These are phyloP conservation scores for Gaeumannomyces tritici DNA, from an alignment of 2,329 filamentous ascomycete genomes.

Conservation along the genomic window DNA sequence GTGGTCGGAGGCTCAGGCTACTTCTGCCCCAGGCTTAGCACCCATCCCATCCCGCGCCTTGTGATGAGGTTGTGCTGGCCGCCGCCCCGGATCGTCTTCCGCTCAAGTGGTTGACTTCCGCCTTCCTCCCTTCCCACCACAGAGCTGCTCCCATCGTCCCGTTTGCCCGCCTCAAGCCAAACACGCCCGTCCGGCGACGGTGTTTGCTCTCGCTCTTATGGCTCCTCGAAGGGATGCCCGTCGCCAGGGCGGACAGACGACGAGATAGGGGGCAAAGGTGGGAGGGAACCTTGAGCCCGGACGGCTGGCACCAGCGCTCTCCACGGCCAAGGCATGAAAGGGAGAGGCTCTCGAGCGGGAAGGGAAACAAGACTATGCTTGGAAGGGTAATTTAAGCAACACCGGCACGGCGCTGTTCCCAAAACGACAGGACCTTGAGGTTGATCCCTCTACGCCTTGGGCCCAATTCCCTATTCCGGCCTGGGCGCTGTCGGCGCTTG, in stretches of 20 bases:
- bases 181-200: background rate
- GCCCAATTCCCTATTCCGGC: background rate
- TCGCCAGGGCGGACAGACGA: background rate
- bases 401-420: slow-evolving; percentile 4
- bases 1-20: background rate
- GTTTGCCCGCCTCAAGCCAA: background rate
- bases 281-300: background rate
- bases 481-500: background rate
- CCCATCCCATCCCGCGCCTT: background rate
- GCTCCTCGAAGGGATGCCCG: background rate
- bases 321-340: background rate
- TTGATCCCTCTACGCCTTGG: background rate
- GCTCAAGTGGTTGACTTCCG: background rate
- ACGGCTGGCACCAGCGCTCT: background rate
- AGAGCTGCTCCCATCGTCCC: background rate
- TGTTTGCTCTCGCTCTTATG: background rate
- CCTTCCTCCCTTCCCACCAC: background rate
- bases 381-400: background rate
- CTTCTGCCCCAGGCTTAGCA: background rate
- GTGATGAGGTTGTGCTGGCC: background rate
- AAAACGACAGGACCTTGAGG: slow-evolving; percentile 6
- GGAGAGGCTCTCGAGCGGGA: background rate
- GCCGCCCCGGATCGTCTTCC: background rate
- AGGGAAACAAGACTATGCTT: background rate
- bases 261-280: background rate